Conservation (phyloP, 345 rosid species). For the Populus simonii region DNA sequence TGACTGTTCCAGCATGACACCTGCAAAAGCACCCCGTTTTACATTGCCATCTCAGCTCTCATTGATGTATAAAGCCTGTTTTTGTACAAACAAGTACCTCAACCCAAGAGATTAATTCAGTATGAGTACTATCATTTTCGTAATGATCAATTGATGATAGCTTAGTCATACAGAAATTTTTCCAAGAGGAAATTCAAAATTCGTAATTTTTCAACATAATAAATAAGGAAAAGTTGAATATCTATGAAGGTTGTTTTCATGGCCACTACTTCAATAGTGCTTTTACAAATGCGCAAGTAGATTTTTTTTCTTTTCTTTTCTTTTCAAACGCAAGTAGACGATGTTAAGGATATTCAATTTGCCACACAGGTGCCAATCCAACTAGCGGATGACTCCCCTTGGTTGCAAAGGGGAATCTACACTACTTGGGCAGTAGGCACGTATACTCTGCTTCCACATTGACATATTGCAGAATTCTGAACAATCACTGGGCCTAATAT, state of each 20-base stretch:
- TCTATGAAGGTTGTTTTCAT: background rate
- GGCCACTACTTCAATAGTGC: background rate
- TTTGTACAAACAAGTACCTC: background rate
- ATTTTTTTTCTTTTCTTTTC: too few relatives aligned
- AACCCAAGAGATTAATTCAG: background rate
- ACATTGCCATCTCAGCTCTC: background rate
- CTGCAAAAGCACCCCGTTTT: constrained; percentile 25
- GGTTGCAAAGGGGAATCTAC: background rate
- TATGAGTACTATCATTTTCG: background rate
- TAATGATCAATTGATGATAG: background rate
- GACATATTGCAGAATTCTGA: background rate
- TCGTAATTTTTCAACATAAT: too few relatives aligned
- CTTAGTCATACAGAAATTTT: background rate
- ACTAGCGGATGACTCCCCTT: background rate
- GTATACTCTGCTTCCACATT: background rate
- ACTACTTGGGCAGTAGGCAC: background rate
- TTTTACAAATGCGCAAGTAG: background rate
- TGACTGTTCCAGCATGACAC: constrained; percentile 77
- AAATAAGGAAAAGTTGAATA: background rate
- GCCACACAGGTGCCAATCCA: background rate
- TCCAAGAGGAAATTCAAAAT: background rate
- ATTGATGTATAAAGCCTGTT: background rate
- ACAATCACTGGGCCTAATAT: background rate
- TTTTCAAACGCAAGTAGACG: background rate
- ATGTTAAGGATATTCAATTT: background rate